Evolutionary conservation across 306 rosid genomes (phyloP).

Genomic region (Dalbergia oliveri): DNA sequence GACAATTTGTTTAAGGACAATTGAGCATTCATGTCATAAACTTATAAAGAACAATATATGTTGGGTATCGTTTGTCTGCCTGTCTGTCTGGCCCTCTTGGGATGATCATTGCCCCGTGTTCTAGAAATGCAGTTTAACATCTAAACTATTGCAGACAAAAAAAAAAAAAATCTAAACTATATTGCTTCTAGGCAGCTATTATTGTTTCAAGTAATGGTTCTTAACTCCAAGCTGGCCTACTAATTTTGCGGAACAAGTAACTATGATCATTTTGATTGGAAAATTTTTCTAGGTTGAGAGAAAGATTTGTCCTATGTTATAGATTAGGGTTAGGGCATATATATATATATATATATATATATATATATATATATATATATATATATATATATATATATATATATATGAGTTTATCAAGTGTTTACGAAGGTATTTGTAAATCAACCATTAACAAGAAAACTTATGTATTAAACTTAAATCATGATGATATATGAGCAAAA

Average conservation of each 20-base stretch:
- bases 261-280: no score
- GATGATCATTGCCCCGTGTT: not conserved
- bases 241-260: not conserved
- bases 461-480: no score
- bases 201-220: not conserved
- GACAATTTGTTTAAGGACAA: not conserved
- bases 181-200: not conserved
- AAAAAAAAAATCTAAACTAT: not conserved
- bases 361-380: no score
- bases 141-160: not conserved
- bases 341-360: no score
- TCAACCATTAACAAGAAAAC: no score
- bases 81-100: not conserved
- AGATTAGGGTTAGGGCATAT: no score
- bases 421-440: no score
- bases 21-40: not conserved
- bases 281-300: no score
- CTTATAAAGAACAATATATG: not conserved
- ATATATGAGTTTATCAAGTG: no score
- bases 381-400: no score
- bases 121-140: not conserved
- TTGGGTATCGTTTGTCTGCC: not conserved
- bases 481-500: no score
- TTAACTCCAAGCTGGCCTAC: not conserved
- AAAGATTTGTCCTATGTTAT: no score